These are phyloP conservation scores for Fusarium robinianum DNA, from an alignment of 2,329 filamentous ascomycete genomes.

Conservation along the genomic window DNA sequence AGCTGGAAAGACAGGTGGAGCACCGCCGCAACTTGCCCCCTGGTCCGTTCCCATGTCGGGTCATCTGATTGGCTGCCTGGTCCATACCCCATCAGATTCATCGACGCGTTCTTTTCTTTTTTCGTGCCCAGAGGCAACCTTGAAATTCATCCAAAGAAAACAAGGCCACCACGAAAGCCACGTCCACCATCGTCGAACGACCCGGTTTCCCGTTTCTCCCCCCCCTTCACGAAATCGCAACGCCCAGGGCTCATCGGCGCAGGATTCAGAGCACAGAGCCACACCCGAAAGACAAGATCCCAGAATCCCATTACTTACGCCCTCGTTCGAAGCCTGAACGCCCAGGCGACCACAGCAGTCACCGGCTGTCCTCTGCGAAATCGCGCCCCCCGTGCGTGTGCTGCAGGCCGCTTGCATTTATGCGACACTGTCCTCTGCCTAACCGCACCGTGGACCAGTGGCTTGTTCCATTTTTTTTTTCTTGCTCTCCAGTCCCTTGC, in stretches of 20 bases:
- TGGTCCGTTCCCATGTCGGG: conserved; percentile 26
- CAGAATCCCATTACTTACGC: conserved; percentile 20
- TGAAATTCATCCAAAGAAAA: conserved; percentile 30
- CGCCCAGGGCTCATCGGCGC: too few relatives aligned
- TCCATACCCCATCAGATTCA: conserved; percentile 26
- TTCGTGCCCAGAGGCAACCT: conserved; percentile 28
- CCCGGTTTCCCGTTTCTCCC: conserved; percentile 7
- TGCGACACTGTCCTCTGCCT: conserved; percentile 39
- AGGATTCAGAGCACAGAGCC: too few relatives aligned
- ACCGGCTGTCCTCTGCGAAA: too few relatives aligned
- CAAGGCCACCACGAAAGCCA: conserved; percentile 22
- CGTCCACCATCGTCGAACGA: conserved; percentile 19
- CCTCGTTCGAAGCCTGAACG: conserved; percentile 21
- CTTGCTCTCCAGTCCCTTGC: too few relatives aligned
- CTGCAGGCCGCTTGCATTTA: conserved; percentile 41
- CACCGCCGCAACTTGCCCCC: conserved; percentile 24
- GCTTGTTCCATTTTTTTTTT: conserved; percentile 38
- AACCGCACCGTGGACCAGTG: conserved; percentile 41
- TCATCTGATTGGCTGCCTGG: conserved; percentile 35
- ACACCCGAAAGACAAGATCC: too few relatives aligned
- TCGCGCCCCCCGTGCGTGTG: too few relatives aligned
- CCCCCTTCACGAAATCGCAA: too few relatives aligned
- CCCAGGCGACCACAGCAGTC: conserved; percentile 29
- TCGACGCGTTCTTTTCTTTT: conserved; percentile 38
- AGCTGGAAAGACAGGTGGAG: conserved; percentile 23